Base-by-base conservation (phyloP, 208 protist species). In the Crithidia acanthocephali region DNA sequence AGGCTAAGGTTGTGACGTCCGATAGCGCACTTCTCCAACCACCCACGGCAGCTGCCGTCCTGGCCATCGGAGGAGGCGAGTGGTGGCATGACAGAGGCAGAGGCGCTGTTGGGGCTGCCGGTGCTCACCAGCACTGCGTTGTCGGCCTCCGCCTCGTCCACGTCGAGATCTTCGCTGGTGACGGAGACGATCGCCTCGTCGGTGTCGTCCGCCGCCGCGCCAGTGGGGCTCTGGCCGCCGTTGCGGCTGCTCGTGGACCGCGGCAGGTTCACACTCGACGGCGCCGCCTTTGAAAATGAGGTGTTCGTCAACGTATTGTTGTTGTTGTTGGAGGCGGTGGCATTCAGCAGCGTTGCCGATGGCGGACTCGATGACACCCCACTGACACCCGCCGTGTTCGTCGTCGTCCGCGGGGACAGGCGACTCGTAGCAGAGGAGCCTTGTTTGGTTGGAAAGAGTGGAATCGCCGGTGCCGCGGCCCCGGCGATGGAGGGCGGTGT, bases 1-100 rank as follows among this genome's bases (percentile, higher is more conserved):
- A 79, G 45, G 20, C 74, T 71, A 16, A 89, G 32, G 25, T 63
- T 79, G 57, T 72, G 78, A 1, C 75, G 71, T 35, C 79, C 82
- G 60, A 90, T 86, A 25, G 78, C 85, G 72, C 69, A 86, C 80
- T 88, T 92, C 57, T 87, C 76, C 57, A 90, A 48, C 87, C 84
- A 90, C 5, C 84, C 84, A 22, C 76, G 82, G 50, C 79, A 88
- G n/a, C 48, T 53, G n/a, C 70, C 45, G 63, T 57, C 50, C 15
- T 51, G 40, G 3, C 18, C 23, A 0, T 8, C 25, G 20, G 42
- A 23, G 9, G 33, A 23, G 50, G 30, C 20, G 22, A 74, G 58
- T 15, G 16, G 28, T 20, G 47, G 45, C 53, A 62, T 68, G 16
- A 30, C 16, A 5, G 25, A 11, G 25, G 33, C 6, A 3, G 45